Conservation (phyloP, 768 basidiomycete species). For the Cytidiella melzeri region DNA sequence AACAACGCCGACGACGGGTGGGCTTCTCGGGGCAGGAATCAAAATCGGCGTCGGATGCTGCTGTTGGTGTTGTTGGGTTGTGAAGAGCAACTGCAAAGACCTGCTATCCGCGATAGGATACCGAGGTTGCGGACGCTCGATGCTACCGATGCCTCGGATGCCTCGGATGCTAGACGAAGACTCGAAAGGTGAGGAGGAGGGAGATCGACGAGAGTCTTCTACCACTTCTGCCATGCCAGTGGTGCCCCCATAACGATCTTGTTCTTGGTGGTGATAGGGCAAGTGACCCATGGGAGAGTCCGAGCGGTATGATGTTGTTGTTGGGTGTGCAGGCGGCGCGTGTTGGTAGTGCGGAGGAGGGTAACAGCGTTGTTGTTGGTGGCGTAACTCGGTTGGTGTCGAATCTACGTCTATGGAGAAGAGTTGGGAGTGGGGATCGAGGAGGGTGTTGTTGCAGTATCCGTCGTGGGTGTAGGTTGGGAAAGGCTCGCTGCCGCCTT, state of each 20-base stretch:
- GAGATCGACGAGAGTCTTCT: not conserved
- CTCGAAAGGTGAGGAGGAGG: not conserved
- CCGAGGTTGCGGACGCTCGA: constrained; percentile 3
- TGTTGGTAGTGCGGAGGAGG: not conserved
- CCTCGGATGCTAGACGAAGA: no score
- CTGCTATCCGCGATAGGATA: not conserved
- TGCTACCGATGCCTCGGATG: no score
- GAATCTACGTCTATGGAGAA: no score
- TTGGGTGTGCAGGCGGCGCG: not conserved
- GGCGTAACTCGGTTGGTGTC: not conserved
- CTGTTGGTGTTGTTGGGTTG: not conserved
- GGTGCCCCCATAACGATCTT: not conserved
- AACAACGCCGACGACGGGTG: constrained; percentile 17
- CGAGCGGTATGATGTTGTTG: not conserved
- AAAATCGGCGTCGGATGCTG: constrained; percentile 1
- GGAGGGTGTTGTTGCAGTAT: no score
- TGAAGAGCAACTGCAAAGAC: not conserved
- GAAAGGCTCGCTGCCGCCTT: no score
- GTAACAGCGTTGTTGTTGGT: not conserved
- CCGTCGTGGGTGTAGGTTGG: no score
- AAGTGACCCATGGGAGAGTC: constrained; percentile 13
- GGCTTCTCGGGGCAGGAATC: constrained; percentile 10
- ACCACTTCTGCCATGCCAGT: not conserved
- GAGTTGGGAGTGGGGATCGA: no score
- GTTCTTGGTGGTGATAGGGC: constrained; percentile 11